A percentile compares a stretch with the other conserved stretches of the same genome.
phyloP scores from a whole-genome alignment of 768 basidiomycete genomes.

The Pleurotus salmoneostramineus region DNA sequence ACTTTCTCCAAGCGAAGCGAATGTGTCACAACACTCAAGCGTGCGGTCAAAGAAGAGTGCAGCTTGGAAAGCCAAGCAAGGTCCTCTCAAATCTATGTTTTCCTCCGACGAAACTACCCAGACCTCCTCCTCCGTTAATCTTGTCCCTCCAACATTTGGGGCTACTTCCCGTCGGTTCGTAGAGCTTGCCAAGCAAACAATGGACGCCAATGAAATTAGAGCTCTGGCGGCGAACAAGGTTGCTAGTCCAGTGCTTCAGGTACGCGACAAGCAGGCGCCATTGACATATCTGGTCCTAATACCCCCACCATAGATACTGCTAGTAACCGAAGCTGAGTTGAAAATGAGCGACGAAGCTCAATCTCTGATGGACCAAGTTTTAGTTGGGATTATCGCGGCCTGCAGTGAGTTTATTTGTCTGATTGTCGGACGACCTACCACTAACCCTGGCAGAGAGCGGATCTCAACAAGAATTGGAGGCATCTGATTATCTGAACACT shows the following conservation, averaged over 20 bases:
- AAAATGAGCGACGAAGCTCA: slow-evolving; percentile 52
- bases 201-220: slow-evolving; percentile 70
- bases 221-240: slow-evolving; percentile 74
- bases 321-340: slow-evolving; percentile 78
- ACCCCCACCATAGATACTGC: slow-evolving; percentile 51
- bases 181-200: slow-evolving; percentile 42
- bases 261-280: slow-evolving; percentile 21
- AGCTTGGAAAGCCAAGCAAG: slow-evolving; percentile 79
- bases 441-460: slow-evolving; percentile 26
- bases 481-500: slow-evolving; percentile 77
- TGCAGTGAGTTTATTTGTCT: slow-evolving; percentile 42
- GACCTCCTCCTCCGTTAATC: slow-evolving; percentile 14
- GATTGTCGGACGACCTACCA: neutral
- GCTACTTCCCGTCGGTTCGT: slow-evolving; percentile 43
- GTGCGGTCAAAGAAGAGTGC: slow-evolving; percentile 85
- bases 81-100: slow-evolving; percentile 79
- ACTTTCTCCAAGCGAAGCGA: slow-evolving; percentile 55
- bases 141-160: slow-evolving; percentile 45
- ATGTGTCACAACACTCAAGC: slow-evolving; percentile 25
- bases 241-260: slow-evolving; percentile 75
- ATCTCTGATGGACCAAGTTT: slow-evolving; percentile 80
- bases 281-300: slow-evolving; percentile 9
- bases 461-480: slow-evolving; percentile 32
- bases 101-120: slow-evolving; percentile 31
- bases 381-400: slow-evolving; percentile 69